These are phyloP conservation scores for Ustilago xerochloae DNA, from an alignment of 1,284 basidiomycete genomes.

Conservation along the genomic window DNA sequence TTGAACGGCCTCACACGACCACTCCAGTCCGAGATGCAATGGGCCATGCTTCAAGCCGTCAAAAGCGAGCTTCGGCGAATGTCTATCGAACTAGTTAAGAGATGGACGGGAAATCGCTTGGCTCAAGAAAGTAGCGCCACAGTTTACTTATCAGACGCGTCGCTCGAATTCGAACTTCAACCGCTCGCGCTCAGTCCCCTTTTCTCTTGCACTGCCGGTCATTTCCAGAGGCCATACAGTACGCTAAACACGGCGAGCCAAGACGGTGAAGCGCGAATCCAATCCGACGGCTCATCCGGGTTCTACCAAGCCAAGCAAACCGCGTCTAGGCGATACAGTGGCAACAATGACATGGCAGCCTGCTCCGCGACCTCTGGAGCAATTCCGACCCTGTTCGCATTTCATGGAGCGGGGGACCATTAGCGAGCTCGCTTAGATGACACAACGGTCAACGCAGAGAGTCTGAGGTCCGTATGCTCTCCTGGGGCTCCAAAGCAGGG, in stretches of 20 bases:
- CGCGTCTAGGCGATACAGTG: too few relatives aligned
- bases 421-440: constrained; percentile 14
- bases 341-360: not conserved
- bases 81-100: not conserved
- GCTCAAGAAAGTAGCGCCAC: not conserved
- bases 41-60: not conserved
- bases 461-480: not conserved
- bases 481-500: not conserved
- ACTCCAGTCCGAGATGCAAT: not conserved
- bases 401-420: constrained; percentile 13
- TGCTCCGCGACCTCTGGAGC: constrained; percentile 2
- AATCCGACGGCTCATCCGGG: not conserved
- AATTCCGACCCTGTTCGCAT: not conserved
- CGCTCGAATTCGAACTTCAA: constrained; percentile 1
- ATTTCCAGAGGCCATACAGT: too few relatives aligned
- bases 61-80: constrained; percentile 3
- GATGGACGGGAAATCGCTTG: constrained; percentile 1
- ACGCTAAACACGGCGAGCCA: not conserved
- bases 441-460: not conserved
- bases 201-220: too few relatives aligned
- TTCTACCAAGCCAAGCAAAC: not conserved
- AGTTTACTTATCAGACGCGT: too few relatives aligned
- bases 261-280: not conserved
- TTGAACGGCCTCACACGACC: too few relatives aligned
- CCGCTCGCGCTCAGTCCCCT: not conserved